A percentile compares a stretch with the other conserved stretches of the same genome.
Evolutionary conservation across 2,329 filamentous ascomycete genomes (phyloP).

Genomic region (Alternaria sp.): DNA sequence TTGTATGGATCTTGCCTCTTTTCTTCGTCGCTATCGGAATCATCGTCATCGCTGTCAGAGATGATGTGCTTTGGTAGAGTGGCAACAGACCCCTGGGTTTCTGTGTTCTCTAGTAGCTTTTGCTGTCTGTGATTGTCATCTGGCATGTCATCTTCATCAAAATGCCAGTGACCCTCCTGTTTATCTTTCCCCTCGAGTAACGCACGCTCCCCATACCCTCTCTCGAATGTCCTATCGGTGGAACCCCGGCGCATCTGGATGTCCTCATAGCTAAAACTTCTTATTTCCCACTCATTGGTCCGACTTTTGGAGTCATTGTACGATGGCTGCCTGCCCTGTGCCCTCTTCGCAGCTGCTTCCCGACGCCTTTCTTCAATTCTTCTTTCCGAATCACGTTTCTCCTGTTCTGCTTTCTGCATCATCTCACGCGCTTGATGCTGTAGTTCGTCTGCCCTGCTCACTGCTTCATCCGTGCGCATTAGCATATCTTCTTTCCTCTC

Average conservation of each 20-base stretch:
- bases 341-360: not conserved
- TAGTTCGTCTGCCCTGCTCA: not conserved
- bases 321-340: not conserved
- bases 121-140: not conserved
- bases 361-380: not conserved
- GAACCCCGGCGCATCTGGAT: not conserved
- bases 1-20: conserved; percentile 6
- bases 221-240: not conserved
- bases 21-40: not conserved
- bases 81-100: not conserved
- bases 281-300: not conserved
- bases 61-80: not conserved
- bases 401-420: not conserved
- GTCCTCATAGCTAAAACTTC: not conserved
- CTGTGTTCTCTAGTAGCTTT: not conserved
- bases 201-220: not conserved
- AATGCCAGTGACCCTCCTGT: not conserved
- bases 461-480: not conserved
- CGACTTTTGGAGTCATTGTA: not conserved
- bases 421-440: not conserved
- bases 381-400: not conserved
- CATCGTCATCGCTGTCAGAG: not conserved
- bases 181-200: not conserved
- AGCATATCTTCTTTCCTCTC: not conserved
- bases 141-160: not conserved